phyloP scores from a whole-genome alignment of 1,139 yeast genomes.

The Kazachstania sp. region DNA sequence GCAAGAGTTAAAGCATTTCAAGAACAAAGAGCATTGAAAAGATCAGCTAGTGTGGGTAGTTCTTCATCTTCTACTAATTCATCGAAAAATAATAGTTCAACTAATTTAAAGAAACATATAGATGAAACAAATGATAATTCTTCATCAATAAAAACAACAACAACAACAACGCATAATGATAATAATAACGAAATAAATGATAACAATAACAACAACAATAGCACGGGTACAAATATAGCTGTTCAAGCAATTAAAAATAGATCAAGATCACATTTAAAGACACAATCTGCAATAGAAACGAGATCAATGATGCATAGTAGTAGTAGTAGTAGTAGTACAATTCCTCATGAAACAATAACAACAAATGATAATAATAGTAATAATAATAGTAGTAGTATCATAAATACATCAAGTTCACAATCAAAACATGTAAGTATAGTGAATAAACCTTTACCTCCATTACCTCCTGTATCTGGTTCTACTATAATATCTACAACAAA shows the following conservation, averaged over 20 bases:
- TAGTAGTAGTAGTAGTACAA: too few relatives aligned
- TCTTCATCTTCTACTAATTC: background rate
- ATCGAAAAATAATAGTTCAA: background rate
- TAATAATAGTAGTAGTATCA: background rate
- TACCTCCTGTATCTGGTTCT: slow-evolving; percentile 11
- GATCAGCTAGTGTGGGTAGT: slow-evolving; percentile 27
- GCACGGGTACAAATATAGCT: background rate
- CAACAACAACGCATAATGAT: background rate
- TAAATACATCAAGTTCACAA: background rate
- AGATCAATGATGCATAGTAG: too few relatives aligned
- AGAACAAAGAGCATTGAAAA: slow-evolving; percentile 46
- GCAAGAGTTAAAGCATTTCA: slow-evolving; percentile 71
- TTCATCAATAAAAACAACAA: background rate
- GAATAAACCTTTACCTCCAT: slow-evolving; percentile 28
- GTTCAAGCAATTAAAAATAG: background rate
- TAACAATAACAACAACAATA: background rate
- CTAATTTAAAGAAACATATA: background rate
- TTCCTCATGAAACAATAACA: slow-evolving; percentile 4
- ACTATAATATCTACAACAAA: background rate
- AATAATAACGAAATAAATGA: background rate
- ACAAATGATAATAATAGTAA: slow-evolving; percentile 4
- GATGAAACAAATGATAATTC: background rate
- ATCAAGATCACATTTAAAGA: background rate
- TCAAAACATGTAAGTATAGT: slow-evolving; percentile 11
- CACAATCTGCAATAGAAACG: background rate